phyloP scores from a whole-genome alignment of 768 basidiomycete species.

The Russula emetica region DNA sequence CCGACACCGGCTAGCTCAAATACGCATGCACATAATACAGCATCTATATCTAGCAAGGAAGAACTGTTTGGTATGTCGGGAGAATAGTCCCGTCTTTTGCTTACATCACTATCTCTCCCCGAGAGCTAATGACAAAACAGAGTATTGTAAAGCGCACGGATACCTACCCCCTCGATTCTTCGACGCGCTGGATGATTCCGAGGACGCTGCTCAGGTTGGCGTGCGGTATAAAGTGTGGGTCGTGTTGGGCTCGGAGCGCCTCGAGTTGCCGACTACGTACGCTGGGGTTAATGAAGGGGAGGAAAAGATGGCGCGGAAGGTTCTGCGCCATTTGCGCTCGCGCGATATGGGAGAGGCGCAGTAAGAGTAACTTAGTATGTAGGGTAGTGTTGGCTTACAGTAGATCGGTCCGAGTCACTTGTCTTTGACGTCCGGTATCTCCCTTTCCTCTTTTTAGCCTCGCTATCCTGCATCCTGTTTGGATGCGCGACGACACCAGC shows the following conservation, averaged over 20 bases:
- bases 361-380: too few species aligned
- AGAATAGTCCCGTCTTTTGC: not conserved
- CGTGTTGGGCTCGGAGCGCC: conserved; percentile 26
- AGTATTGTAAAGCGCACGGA: conserved; percentile 11
- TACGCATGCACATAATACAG: not conserved
- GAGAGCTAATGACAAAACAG: conserved; percentile 5
- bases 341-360: not conserved
- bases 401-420: too few species aligned
- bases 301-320: conserved; percentile 29
- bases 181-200: not conserved
- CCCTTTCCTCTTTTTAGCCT: too few species aligned
- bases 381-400: too few species aligned
- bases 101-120: not conserved
- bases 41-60: not conserved
- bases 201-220: too few species aligned
- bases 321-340: conserved; percentile 26
- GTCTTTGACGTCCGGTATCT: too few species aligned
- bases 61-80: conserved; percentile 14
- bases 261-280: conserved; percentile 26
- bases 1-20: not conserved
- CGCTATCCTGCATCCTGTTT: too few species aligned
- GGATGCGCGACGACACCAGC: too few species aligned
- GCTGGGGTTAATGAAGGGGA: conserved; percentile 22
- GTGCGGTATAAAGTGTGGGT: conserved; percentile 27
- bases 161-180: conserved; percentile 8